Evolutionary conservation across 208 protist species (phyloP).

Genomic region (Crithidia thermophila): DNA sequence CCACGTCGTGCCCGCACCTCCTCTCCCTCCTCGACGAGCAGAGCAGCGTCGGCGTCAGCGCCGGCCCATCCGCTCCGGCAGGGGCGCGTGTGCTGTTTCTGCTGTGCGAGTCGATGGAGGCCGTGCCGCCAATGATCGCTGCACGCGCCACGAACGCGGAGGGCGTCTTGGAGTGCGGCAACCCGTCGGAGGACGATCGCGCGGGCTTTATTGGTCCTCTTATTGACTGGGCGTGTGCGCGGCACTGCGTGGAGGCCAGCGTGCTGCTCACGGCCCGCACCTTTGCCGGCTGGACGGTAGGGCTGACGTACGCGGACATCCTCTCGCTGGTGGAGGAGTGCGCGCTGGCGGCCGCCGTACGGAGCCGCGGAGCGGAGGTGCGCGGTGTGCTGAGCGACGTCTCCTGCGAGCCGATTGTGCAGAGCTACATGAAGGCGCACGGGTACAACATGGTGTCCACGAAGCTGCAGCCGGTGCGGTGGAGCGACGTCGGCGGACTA

Average conservation of each 20-base stretch:
- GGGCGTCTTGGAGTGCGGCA: conserved; percentile 71
- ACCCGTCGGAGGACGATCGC: conserved; percentile 73
- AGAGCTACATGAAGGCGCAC: conserved; percentile 72
- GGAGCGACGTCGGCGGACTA: conserved; percentile 91
- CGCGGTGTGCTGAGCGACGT: conserved; percentile 64
- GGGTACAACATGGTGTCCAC: conserved; percentile 87
- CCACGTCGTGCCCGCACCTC: conserved; percentile 38
- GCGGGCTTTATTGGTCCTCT: conserved; percentile 26
- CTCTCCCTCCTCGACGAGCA: conserved; percentile 45
- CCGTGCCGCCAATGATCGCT: conserved; percentile 63
- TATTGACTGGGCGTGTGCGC: conserved; percentile 25
- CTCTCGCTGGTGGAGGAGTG: conserved; percentile 58
- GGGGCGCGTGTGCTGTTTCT: conserved; percentile 50
- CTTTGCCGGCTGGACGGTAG: conserved; percentile 75
- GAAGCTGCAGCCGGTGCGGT: conserved; percentile 84
- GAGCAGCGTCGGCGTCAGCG: not conserved
- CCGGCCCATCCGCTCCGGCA: not conserved
- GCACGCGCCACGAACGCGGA: conserved; percentile 65
- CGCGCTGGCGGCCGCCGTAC: conserved; percentile 26
- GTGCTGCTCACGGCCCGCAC: conserved; percentile 55
- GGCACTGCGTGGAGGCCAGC: conserved; percentile 44
- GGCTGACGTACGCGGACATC: conserved; percentile 71
- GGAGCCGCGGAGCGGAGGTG: conserved; percentile 13
- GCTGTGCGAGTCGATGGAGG: conserved; percentile 74
- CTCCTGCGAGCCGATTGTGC: conserved; percentile 53